These are phyloP conservation scores for Zygotorulaspora sp. DNA, from an alignment of 805 yeast genomes.

Conservation along the genomic window DNA sequence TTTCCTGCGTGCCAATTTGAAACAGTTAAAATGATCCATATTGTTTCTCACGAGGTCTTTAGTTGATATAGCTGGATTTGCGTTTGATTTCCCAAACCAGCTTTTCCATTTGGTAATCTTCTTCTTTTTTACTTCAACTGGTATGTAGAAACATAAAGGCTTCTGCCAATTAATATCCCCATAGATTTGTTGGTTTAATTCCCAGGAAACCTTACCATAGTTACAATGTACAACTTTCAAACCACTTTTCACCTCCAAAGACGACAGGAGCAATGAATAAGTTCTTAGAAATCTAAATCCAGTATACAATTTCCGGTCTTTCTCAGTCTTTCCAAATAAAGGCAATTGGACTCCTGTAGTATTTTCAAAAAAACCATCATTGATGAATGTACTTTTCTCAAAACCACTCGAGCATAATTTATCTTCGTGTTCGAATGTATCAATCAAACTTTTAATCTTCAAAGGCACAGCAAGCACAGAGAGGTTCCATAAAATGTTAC, in stretches of 20 bases:
- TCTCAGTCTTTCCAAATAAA: conserved; percentile 29
- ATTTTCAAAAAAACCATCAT: conserved; percentile 13
- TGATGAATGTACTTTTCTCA: conserved; percentile 18
- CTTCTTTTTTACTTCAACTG: conserved; percentile 1
- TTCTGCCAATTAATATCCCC: conserved; percentile 47
- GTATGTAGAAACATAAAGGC: conserved; percentile 40
- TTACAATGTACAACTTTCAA: conserved; percentile 49
- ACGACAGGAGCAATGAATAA: conserved; percentile 39
- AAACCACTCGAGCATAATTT: conserved; percentile 23
- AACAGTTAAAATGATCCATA: conserved; percentile 39
- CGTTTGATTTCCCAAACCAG: conserved; percentile 8
- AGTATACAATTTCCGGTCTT: conserved; percentile 39
- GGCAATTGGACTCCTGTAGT: conserved; percentile 26
- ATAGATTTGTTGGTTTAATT: conserved; percentile 35
- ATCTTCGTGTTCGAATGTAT: conserved; percentile 17
- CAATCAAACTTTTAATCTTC: not conserved
- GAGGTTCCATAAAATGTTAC: too few relatives aligned
- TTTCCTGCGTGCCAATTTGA: conserved; percentile 54
- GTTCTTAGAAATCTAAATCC: conserved; percentile 55
- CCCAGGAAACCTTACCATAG: conserved; percentile 45
- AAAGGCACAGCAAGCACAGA: not conserved
- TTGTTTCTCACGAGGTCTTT: conserved; percentile 8
- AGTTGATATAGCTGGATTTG: not conserved
- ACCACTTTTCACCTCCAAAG: conserved; percentile 40
- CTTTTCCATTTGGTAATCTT: conserved; percentile 1